Percentiles rank a stretch among this genome's conserved stretches.
These are phyloP conservation scores for Lignosus rhinocerotis DNA, from an alignment of 1,284 basidiomycete genomes.

Conservation along the genomic window DNA sequence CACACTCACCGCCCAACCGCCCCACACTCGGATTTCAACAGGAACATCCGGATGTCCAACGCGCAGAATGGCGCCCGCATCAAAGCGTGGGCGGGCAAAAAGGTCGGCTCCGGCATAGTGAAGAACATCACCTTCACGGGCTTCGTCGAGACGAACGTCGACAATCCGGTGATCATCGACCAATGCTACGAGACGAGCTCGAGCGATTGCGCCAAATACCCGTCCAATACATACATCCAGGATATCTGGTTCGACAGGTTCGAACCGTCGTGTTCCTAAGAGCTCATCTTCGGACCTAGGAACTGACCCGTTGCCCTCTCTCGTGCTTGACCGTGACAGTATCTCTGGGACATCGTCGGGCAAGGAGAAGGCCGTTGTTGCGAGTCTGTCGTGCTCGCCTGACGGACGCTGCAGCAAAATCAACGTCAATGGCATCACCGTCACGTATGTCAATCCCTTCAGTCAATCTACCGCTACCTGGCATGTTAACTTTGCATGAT, in stretches of 20 bases:
- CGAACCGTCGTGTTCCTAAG: not conserved
- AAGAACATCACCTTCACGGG: conserved; percentile 43
- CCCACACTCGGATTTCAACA: conserved; percentile 1
- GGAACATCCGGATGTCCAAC: conserved; percentile 49
- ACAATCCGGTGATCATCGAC: conserved; percentile 45
- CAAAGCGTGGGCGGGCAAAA: conserved; percentile 44
- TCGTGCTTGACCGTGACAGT: conserved; percentile 28
- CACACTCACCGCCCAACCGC: not conserved
- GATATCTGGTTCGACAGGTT: conserved; percentile 53
- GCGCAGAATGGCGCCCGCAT: conserved; percentile 53
- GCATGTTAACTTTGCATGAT: not conserved
- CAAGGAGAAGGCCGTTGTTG: conserved; percentile 47
- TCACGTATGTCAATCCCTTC: conserved; percentile 32
- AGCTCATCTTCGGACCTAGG: too few species aligned
- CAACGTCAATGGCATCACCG: conserved; percentile 46
- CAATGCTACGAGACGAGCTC: conserved; percentile 43
- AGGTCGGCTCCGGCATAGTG: conserved; percentile 37
- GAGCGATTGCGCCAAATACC: conserved; percentile 33
- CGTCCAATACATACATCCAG: conserved; percentile 43
- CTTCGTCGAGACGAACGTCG: conserved; percentile 41
- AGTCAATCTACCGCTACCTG: not conserved
- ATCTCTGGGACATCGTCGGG: conserved; percentile 59
- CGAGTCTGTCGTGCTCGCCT: conserved; percentile 57
- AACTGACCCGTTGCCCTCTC: not conserved
- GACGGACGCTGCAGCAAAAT: conserved; percentile 48